These are phyloP conservation scores for Melastoma malabathricum DNA, from an alignment of 345 rosid genomes.

Conservation along the genomic window DNA sequence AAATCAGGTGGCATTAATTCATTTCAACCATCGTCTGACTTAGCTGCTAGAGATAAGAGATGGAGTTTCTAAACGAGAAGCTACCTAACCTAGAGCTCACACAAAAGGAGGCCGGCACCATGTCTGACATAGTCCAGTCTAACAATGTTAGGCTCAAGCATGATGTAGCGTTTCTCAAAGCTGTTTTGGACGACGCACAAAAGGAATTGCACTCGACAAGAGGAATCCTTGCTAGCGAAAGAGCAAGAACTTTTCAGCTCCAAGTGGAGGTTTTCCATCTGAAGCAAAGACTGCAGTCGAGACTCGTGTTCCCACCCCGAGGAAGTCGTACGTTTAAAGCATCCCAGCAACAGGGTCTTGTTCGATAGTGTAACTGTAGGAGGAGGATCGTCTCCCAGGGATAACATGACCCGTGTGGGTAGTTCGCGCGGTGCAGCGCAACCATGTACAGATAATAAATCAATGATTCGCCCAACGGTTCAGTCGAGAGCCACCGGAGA, in stretches of 20 bases:
- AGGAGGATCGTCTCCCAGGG: too few species aligned
- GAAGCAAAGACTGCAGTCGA: constrained; percentile 88
- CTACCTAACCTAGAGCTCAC: constrained; percentile 57
- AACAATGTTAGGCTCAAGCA: constrained; percentile 97
- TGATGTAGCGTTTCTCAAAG: constrained; percentile 91
- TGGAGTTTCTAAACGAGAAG: constrained; percentile 82
- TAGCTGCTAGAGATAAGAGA: constrained; percentile 59
- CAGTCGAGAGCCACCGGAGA: too few species aligned
- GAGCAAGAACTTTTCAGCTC: constrained; percentile 88
- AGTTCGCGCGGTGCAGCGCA: too few species aligned
- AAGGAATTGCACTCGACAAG: constrained; percentile 95
- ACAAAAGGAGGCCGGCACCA: constrained; percentile 79
- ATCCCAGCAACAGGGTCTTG: background rate
- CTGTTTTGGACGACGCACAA: constrained; percentile 84
- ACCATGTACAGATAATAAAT: too few species aligned
- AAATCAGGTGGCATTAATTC: constrained; percentile 44
- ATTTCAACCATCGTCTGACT: constrained; percentile 49
- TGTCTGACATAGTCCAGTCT: constrained; percentile 78
- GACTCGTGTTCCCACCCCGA: constrained; percentile 60
- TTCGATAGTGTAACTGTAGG: too few species aligned
- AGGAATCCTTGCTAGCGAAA: constrained; percentile 90
- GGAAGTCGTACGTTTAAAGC: constrained; percentile 57
- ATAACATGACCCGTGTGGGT: too few species aligned
- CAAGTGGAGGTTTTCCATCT: constrained; percentile 98
- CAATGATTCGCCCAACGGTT: too few species aligned